Evolutionary conservation across 192 early-diverging fungal species (phyloP).

Genomic region (Coemansia sp.): DNA sequence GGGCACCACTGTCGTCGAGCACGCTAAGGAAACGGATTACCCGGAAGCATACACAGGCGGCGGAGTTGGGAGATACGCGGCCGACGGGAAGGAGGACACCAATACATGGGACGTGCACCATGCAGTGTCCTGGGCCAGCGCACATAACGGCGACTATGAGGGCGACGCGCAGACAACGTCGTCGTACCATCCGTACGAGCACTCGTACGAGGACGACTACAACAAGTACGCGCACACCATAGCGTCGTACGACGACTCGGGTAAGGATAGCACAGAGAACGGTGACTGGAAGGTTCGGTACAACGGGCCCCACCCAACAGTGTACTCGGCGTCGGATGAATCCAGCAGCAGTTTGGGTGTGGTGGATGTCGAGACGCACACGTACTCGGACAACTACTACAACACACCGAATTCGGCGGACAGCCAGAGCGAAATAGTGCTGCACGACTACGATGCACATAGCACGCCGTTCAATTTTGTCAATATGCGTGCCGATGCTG

Average conservation of each 20-base stretch:
- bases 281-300: constrained; percentile 32
- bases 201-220: background rate
- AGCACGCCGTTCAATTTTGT: constrained; percentile 43
- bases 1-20: background rate
- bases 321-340: constrained; percentile 22
- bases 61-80: constrained; percentile 9
- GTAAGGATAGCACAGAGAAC: constrained; percentile 11
- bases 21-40: background rate
- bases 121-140: constrained; percentile 12
- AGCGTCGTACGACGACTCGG: constrained; percentile 7
- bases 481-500: constrained; percentile 35
- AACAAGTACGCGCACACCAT: constrained; percentile 5
- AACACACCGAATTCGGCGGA: background rate
- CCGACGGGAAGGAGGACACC: background rate
- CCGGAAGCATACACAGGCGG: background rate
- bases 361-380: constrained; percentile 7
- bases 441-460: constrained; percentile 13
- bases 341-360: constrained; percentile 12
- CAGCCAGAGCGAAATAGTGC: constrained; percentile 5
- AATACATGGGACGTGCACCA: constrained; percentile 21
- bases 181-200: constrained; percentile 25
- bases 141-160: constrained; percentile 3
- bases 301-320: constrained; percentile 25
- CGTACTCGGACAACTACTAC: constrained; percentile 17
- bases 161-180: constrained; percentile 14